Conservation (phyloP, 2,329 filamentous ascomycete genomes). For the Talaromyces sp. region DNA sequence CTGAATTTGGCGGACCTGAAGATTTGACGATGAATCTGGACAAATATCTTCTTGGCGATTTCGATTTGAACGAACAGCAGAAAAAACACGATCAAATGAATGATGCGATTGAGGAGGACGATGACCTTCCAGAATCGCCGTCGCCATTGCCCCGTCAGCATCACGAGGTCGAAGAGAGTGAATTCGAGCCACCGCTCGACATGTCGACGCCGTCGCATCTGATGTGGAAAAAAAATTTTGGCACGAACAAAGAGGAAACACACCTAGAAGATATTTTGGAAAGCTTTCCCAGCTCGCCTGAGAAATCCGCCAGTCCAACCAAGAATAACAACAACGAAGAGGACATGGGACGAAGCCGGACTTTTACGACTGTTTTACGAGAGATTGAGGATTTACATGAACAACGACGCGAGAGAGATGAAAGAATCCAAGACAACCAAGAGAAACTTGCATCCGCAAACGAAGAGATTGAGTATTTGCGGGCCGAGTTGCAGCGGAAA, state of each 20-base stretch:
- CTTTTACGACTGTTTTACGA: slow-evolving; percentile 20
- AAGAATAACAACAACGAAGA: slow-evolving; percentile 18
- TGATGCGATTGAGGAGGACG: slow-evolving; percentile 8
- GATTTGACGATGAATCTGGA: slow-evolving; percentile 40
- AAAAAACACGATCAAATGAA: slow-evolving; percentile 1
- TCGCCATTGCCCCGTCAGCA: slow-evolving; percentile 13
- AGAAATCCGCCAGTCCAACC: slow-evolving; percentile 21
- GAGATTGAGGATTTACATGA: slow-evolving; percentile 28
- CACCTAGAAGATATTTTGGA: slow-evolving; percentile 34
- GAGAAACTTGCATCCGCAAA: slow-evolving; percentile 27
- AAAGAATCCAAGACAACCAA: slow-evolving; percentile 27
- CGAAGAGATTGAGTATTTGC: slow-evolving; percentile 34
- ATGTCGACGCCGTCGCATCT: slow-evolving; percentile 40
- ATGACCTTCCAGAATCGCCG: slow-evolving; percentile 14
- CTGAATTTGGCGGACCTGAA: slow-evolving; percentile 35
- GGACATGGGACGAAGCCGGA: slow-evolving; percentile 11
- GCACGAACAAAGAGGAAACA: slow-evolving; percentile 22
- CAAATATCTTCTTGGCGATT: slow-evolving; percentile 30
- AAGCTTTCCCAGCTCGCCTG: slow-evolving; percentile 20
- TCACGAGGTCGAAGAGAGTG: slow-evolving; percentile 31
- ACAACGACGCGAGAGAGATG: slow-evolving; percentile 27
- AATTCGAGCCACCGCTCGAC: slow-evolving; percentile 37
- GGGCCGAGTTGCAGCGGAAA: slow-evolving; percentile 30
- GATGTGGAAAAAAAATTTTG: slow-evolving; percentile 22
- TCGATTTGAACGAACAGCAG: slow-evolving; percentile 7